These are phyloP conservation scores for Serendipita vermifera DNA, from an alignment of 768 basidiomycete species.

Conservation along the genomic window DNA sequence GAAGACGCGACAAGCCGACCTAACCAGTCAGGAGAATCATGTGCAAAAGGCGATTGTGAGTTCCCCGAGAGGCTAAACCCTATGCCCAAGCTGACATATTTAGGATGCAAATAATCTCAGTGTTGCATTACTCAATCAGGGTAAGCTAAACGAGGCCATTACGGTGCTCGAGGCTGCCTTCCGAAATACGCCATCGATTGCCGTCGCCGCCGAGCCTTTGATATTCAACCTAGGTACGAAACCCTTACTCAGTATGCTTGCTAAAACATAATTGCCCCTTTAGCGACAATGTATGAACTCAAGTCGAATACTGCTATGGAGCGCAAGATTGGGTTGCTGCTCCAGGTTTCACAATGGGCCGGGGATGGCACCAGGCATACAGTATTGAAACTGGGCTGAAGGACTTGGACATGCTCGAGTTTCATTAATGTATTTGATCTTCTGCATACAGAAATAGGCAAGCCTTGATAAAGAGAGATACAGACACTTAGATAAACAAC, in stretches of 20 bases:
- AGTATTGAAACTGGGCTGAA: conserved; percentile 51
- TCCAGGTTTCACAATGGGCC: conserved; percentile 75
- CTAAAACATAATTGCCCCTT: not conserved
- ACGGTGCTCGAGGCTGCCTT: conserved; percentile 52
- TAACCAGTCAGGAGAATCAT: conserved; percentile 45
- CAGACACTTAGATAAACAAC: no score
- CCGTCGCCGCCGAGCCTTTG: conserved; percentile 69
- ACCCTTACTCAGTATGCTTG: conserved; percentile 18
- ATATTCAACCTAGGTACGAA: conserved; percentile 74
- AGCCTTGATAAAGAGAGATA: no score
- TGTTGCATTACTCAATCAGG: conserved; percentile 57
- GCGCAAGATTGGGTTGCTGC: conserved; percentile 59
- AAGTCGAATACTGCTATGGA: conserved; percentile 57
- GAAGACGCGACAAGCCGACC: conserved; percentile 36
- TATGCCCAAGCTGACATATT: not conserved
- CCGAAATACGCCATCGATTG: conserved; percentile 49
- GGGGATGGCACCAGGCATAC: conserved; percentile 68
- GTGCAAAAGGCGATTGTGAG: conserved; percentile 15
- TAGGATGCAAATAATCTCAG: conserved; percentile 68
- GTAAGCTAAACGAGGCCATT: conserved; percentile 64
- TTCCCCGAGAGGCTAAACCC: not conserved
- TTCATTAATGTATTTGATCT: no score
- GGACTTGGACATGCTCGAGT: no score
- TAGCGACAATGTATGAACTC: conserved; percentile 75
- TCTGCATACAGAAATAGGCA: no score